Conservation (phyloP, 768 basidiomycete species). For the Leccinum disarticulatum region DNA sequence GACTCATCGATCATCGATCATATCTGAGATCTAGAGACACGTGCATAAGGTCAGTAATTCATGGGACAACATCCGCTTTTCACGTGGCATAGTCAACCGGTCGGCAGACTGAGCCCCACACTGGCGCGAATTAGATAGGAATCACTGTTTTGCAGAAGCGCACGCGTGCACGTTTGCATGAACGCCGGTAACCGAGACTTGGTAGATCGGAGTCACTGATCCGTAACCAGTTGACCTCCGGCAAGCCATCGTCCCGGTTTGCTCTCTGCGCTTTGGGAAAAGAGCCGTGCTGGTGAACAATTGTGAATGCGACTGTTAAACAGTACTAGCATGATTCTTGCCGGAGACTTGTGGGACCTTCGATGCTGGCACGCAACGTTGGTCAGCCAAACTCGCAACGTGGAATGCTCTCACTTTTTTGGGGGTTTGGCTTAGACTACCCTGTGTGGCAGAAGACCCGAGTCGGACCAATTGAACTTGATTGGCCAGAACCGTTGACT, state of each 20-base stretch:
- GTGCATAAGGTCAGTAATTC: neutral
- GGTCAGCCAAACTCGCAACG: too few species aligned
- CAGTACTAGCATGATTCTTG: neutral
- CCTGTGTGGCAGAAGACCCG: neutral
- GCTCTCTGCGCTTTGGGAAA: neutral
- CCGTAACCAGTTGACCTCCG: neutral
- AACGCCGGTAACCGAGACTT: neutral
- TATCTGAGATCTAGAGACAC: neutral
- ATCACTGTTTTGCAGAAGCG: neutral
- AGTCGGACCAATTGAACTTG: neutral
- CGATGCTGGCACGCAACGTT: neutral
- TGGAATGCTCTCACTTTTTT: neutral
- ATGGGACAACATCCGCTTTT: neutral
- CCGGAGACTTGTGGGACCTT: neutral
- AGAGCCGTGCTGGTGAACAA: neutral
- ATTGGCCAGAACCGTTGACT: neutral
- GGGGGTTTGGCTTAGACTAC: neutral
- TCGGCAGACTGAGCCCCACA: neutral
- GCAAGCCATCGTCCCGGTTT: neutral
- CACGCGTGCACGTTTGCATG: too few species aligned
- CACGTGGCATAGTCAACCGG: constrained; percentile 26
- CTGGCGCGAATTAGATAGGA: neutral
- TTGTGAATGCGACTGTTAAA: neutral
- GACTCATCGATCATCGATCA: neutral
- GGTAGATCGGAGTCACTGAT: too few species aligned